Evolutionary conservation across 169 alveolate species (phyloP), one percentile per base, ranked within the genome.

Genomic region (Theileria luwenshuni): DNA sequence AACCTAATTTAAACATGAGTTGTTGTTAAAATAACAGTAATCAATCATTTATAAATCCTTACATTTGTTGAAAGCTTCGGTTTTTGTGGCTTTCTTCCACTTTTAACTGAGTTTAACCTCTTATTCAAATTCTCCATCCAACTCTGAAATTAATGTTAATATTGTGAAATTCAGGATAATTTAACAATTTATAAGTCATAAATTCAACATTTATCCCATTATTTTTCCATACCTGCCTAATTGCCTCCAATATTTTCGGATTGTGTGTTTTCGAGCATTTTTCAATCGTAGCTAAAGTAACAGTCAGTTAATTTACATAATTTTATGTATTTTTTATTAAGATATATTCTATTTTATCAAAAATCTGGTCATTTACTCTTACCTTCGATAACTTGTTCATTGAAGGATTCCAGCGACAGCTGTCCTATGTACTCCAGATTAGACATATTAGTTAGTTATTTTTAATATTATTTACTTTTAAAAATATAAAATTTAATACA

Each of bases 371-470:
- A n/a, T 10, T 25, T 13, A 8, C 0, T 13, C 64, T 41, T 7
- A 72, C 86, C 86, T n/a, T 79, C 69, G 17, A 79, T 79, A 19
- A 79, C 56, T 10, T 61, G 69, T n/a, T 64, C 68, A 33, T 79
- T 79, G 2, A 79, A 47, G 7, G 64, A 43, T 33, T 79, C 86
- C 21, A 79, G 47, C 0, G 86, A 79, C 21, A 79, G 42, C 21
- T 67, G 75, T 8, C 75, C 75, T 23, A 67, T 67, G 8, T 52
- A 49, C 23, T 49, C 43, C 41, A 67, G 28, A 54, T 32, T 35
- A 17, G 75, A 67, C 75, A 67, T 67, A 38, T 10, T 38, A 7
- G 45, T 38, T 5, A 7, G 51, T 67, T 7, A 12, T 28, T 32
- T 12, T 5, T 19, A 7, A 8, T 28, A 62, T 62, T 62, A 62